Evolutionary conservation across 768 basidiomycete species (phyloP).

Genomic region (Phaeolepiota aurea): DNA sequence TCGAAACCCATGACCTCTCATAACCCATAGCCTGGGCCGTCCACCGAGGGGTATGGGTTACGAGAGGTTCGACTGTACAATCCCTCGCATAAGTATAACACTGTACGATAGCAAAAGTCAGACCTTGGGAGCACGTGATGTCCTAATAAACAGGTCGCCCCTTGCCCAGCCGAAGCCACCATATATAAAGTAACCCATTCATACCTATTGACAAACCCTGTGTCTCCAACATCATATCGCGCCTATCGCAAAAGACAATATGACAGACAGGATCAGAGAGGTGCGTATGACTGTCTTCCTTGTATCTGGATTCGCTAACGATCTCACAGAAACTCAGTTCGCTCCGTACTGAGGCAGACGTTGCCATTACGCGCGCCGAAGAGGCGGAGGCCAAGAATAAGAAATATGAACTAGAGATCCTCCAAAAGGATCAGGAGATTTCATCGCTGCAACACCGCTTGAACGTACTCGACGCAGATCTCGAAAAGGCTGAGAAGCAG

Average conservation of each 20-base stretch:
- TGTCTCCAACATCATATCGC: not conserved
- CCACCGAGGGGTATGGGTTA: no score
- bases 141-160: constrained; percentile 7
- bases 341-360: constrained; percentile 83
- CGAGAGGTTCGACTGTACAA: no score
- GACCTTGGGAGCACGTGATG: not conserved
- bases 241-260: constrained; percentile 13
- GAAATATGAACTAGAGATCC: constrained; percentile 59
- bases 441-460: constrained; percentile 71
- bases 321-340: constrained; percentile 56
- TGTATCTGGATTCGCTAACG: constrained; percentile 3
- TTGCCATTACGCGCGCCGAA: constrained; percentile 76
- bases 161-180: constrained; percentile 17
- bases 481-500: constrained; percentile 64
- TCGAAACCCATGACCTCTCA: no score
- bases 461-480: constrained; percentile 49
- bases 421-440: constrained; percentile 83
- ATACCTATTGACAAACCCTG: not conserved
- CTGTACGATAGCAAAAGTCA: no score
- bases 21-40: no score
- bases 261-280: constrained; percentile 47
- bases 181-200: constrained; percentile 11
- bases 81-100: no score
- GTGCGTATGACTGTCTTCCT: constrained; percentile 15
- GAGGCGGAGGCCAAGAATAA: constrained; percentile 80